These are phyloP conservation scores for Canna indica DNA, from an alignment of 176 grass and related monocot genomes.

Conservation along the genomic window DNA sequence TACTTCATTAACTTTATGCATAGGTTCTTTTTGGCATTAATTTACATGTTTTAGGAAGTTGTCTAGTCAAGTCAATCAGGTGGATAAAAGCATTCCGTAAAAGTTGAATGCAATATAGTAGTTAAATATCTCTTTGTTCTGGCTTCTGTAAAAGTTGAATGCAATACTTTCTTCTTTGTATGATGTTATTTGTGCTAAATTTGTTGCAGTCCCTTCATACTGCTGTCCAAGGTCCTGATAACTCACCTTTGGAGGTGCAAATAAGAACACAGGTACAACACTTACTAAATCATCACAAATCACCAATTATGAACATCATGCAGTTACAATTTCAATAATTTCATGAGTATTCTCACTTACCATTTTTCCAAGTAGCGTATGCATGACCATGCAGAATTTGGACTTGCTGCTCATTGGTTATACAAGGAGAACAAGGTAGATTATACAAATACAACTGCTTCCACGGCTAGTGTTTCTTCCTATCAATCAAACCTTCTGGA, in stretches of 20 bases:
- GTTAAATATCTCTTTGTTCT: neutral
- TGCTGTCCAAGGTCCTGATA: conserved; percentile 79
- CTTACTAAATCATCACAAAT: neutral
- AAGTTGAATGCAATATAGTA: neutral
- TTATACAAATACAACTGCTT: conserved; percentile 31
- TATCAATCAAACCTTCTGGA: conserved; percentile 54
- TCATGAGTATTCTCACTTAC: conserved; percentile 17
- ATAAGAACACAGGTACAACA: conserved; percentile 78
- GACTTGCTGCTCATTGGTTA: conserved; percentile 95
- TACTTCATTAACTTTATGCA: neutral
- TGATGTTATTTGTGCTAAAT: conserved; percentile 14
- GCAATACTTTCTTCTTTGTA: neutral
- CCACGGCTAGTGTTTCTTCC: conserved; percentile 34
- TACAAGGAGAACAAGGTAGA: conserved; percentile 81
- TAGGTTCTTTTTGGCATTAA: conserved; percentile 1
- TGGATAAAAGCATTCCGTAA: neutral
- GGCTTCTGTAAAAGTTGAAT: no score
- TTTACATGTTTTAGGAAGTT: neutral
- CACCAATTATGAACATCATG: conserved; percentile 15
- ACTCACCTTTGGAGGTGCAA: conserved; percentile 80
- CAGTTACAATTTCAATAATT: conserved; percentile 10
- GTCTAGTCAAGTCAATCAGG: neutral
- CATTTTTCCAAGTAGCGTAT: conserved; percentile 46
- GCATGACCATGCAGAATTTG: conserved; percentile 91
- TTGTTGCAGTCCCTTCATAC: conserved; percentile 84